These are phyloP conservation scores for Erythrophleum fordii DNA, from an alignment of 306 rosid genomes.

Conservation along the genomic window DNA sequence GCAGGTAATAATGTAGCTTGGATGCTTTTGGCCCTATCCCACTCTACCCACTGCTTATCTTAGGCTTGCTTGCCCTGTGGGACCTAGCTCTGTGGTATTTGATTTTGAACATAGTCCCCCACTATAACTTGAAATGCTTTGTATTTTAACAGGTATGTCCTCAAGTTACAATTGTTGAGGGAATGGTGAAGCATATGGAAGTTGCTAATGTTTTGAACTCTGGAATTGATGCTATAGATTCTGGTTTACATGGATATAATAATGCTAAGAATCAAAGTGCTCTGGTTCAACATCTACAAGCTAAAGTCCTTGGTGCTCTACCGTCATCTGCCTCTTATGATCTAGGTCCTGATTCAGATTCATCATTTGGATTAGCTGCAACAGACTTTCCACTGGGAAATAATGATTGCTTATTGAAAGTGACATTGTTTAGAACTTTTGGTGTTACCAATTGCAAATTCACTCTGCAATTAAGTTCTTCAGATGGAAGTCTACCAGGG, in stretches of 20 bases:
- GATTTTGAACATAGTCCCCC: constrained; percentile 32
- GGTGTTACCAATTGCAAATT: constrained; percentile 63
- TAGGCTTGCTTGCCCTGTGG: constrained; percentile 34
- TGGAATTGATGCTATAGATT: constrained; percentile 43
- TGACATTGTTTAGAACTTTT: constrained; percentile 69
- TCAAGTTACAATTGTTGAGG: constrained; percentile 62
- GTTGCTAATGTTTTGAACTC: constrained; percentile 59
- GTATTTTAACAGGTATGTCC: constrained; percentile 66
- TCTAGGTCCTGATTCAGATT: constrained; percentile 46
- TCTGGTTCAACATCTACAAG: constrained; percentile 61
- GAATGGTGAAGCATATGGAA: constrained; percentile 63
- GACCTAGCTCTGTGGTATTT: constrained; percentile 25
- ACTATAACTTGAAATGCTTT: constrained; percentile 45
- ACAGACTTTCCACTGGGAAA: constrained; percentile 60
- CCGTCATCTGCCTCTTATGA: constrained; percentile 60
- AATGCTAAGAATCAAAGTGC: constrained; percentile 47
- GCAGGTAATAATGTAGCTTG: constrained; percentile 63
- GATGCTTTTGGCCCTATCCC: background rate
- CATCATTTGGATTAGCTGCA: constrained; percentile 47
- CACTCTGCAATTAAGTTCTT: constrained; percentile 57
- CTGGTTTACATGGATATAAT: constrained; percentile 33
- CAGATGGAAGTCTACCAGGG: constrained; percentile 50
- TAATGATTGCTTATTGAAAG: constrained; percentile 56
- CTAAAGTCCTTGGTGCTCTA: constrained; percentile 66
- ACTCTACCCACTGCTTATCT: constrained; percentile 15